Conservation (phyloP, 1,284 basidiomycete species). For the Stygiomarasmius scandens region DNA sequence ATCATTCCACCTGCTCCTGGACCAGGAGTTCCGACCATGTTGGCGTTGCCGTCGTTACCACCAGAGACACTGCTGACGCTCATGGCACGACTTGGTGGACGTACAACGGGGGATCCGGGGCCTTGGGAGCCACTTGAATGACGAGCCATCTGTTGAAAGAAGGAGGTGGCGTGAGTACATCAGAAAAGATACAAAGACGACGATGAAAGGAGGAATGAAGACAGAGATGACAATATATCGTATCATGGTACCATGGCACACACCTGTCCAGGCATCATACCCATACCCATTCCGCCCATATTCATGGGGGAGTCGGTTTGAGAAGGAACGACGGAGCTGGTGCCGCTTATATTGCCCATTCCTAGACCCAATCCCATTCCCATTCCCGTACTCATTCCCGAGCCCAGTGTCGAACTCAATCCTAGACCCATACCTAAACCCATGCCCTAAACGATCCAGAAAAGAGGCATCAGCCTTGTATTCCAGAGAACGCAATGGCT, state of each 20-base stretch:
- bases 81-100: slow-evolving; percentile 15
- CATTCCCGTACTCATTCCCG: no score
- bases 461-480: neutral
- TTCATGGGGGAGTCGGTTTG: no score
- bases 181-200: neutral
- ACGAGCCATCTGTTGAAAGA: slow-evolving; percentile 2
- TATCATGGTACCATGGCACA: slow-evolving; percentile 4
- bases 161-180: neutral
- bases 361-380: no score
- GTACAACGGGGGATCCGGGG: slow-evolving; percentile 3
- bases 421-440: slow-evolving; percentile 5
- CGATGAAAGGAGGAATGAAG: no score
- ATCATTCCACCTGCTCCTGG: neutral
- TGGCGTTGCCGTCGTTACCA: neutral
- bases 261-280: neutral
- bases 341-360: no score
- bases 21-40: slow-evolving; percentile 7
- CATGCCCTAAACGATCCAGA: slow-evolving; percentile 1
- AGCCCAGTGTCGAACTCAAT: neutral
- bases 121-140: neutral
- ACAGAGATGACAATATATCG: no score
- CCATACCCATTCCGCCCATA: no score
- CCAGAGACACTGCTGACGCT: slow-evolving; percentile 2
- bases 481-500: neutral
- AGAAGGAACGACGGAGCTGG: no score